Percentiles rank a stretch among this genome's conserved stretches.
phyloP scores from a whole-genome alignment of 768 basidiomycete genomes.

The Suillus ampliporus region DNA sequence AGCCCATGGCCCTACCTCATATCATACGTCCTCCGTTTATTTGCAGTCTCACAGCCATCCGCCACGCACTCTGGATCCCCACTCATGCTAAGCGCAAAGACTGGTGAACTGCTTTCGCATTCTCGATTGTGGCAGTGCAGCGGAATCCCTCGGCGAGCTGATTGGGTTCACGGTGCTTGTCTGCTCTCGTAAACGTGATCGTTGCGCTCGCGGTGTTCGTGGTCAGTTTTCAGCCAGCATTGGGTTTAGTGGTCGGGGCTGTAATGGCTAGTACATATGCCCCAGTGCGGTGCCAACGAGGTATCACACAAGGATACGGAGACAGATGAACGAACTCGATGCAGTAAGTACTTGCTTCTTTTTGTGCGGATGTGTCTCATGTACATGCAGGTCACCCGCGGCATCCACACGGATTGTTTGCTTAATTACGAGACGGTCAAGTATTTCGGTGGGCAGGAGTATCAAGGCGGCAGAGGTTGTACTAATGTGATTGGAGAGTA shows the following conservation, averaged over 20 bases:
- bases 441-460: conserved; percentile 84
- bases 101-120: conserved; percentile 66
- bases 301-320: conserved; percentile 75
- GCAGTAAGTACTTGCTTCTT: conserved; percentile 49
- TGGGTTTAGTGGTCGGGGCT: conserved; percentile 68
- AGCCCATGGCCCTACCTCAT: conserved; percentile 76
- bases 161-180: conserved; percentile 84
- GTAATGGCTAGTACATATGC: conserved; percentile 71
- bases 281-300: conserved; percentile 63
- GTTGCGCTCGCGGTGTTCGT: conserved; percentile 74
- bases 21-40: conserved; percentile 71
- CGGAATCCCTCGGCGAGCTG: conserved; percentile 82
- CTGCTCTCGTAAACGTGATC: conserved; percentile 80
- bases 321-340: conserved; percentile 84
- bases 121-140: conserved; percentile 82
- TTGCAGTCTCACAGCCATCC: conserved; percentile 75
- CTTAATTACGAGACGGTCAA: conserved; percentile 88
- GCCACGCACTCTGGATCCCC: conserved; percentile 81
- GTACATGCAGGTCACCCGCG: conserved; percentile 63
- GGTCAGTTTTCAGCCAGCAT: conserved; percentile 65
- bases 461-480: conserved; percentile 84
- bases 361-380: background rate
- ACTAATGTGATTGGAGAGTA: conserved; percentile 73
- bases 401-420: conserved; percentile 82
- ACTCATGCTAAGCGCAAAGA: conserved; percentile 84